These are phyloP conservation scores for Geoglossum glabrum DNA, from an alignment of 495 filamentous ascomycete genomes.

Conservation along the genomic window DNA sequence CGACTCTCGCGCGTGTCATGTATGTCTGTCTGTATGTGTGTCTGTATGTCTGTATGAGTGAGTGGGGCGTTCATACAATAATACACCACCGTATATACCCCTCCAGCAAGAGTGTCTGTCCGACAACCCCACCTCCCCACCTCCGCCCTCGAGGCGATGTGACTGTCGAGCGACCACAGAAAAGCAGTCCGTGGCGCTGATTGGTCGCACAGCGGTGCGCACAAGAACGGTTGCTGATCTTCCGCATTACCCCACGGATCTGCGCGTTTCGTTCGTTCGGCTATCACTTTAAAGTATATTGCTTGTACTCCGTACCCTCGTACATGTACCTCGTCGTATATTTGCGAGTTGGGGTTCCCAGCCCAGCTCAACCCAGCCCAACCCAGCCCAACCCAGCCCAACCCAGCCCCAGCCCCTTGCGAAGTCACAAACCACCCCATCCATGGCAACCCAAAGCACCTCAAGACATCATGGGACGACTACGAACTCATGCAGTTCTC, in stretches of 20 bases:
- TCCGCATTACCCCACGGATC: constrained; percentile 1
- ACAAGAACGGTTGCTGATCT: not conserved
- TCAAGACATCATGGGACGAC: not conserved
- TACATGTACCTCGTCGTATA: not conserved
- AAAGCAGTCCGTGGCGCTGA: not conserved
- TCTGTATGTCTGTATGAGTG: too few relatives aligned
- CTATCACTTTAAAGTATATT: too few relatives aligned
- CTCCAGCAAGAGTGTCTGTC: not conserved
- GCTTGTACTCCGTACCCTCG: too few relatives aligned
- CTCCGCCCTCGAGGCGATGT: too few relatives aligned
- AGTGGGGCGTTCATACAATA: too few relatives aligned
- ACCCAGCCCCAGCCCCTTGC: not conserved
- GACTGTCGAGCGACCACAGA: not conserved
- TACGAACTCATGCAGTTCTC: not conserved
- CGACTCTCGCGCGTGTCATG: too few relatives aligned
- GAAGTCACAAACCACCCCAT: not conserved
- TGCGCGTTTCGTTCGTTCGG: not conserved
- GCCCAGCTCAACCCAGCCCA: too few relatives aligned
- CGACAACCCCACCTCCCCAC: too few relatives aligned
- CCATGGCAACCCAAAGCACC: not conserved
- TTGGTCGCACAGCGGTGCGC: not conserved
- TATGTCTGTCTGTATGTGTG: too few relatives aligned
- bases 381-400: too few relatives aligned
- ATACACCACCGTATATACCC: too few relatives aligned
- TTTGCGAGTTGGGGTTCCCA: not conserved